Evolutionary conservation across 2,329 filamentous ascomycete genomes (phyloP).

Genomic region (Pestalotiopsis sp.): DNA sequence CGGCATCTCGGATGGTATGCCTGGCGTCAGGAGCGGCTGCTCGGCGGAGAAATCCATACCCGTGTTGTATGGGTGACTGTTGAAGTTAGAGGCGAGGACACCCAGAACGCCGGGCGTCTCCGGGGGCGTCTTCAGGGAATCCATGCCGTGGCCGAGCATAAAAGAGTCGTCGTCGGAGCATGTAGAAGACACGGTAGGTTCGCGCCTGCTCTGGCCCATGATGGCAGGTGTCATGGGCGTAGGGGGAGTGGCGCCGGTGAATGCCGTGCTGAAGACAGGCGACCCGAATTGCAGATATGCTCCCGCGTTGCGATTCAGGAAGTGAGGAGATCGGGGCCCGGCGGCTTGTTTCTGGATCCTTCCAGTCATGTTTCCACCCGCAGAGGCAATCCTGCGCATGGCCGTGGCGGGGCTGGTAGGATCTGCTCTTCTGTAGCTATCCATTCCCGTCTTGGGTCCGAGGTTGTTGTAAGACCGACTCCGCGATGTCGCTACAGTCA

Average conservation of each 20-base stretch:
- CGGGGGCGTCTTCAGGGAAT: conserved; percentile 56
- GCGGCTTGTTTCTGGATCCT: conserved; percentile 45
- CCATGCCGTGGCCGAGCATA: conserved; percentile 32
- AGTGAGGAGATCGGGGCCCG: conserved; percentile 46
- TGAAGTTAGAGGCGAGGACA: conserved; percentile 42
- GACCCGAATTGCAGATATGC: conserved; percentile 44
- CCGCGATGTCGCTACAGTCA: conserved; percentile 49
- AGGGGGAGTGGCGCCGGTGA: conserved; percentile 47
- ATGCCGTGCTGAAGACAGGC: conserved; percentile 38
- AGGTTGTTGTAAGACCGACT: conserved; percentile 43
- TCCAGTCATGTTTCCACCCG: conserved; percentile 44
- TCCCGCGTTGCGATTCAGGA: conserved; percentile 49
- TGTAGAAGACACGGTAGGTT: conserved; percentile 41
- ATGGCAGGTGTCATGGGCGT: conserved; percentile 53
- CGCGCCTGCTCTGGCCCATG: conserved; percentile 38
- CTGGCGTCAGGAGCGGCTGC: conserved; percentile 53
- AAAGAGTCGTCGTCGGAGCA: conserved; percentile 42
- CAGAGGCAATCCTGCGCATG: conserved; percentile 58
- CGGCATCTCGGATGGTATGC: conserved; percentile 48
- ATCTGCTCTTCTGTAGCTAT: conserved; percentile 48
- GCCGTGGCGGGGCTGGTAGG: conserved; percentile 41
- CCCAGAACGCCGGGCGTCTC: conserved; percentile 53
- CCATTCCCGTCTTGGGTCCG: conserved; percentile 50
- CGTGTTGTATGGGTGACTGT: conserved; percentile 30
- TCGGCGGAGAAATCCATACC: conserved; percentile 41